Percentiles rank a stretch among this genome's conserved stretches.
Evolutionary conservation across 208 protist genomes (phyloP).

Genomic region (Strigomonas culicis): DNA sequence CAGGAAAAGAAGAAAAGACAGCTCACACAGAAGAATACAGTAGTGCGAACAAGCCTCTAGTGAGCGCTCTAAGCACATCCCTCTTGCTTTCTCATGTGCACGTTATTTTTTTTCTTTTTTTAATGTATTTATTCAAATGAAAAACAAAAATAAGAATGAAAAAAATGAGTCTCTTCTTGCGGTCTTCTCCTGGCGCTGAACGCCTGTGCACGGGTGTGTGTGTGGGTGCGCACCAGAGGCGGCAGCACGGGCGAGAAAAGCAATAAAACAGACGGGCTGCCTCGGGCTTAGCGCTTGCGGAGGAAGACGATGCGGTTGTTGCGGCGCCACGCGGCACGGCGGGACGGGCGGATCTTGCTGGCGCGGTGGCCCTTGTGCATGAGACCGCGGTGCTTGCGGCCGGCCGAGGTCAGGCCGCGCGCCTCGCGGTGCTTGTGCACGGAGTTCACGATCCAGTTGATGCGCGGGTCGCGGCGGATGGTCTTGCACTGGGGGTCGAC

Average conservation of each 20-base stretch:
- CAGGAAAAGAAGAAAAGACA: slow-evolving; percentile 3
- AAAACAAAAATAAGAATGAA: slow-evolving; percentile 10
- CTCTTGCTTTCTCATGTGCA: too few species aligned
- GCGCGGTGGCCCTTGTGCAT: slow-evolving; percentile 94
- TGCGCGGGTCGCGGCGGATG: slow-evolving; percentile 97
- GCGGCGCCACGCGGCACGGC: slow-evolving; percentile 97
- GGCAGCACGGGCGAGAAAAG: background rate
- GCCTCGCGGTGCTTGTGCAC: slow-evolving; percentile 98
- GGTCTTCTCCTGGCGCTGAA: too few species aligned
- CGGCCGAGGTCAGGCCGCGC: slow-evolving; percentile 98
- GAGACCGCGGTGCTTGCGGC: slow-evolving; percentile 95
- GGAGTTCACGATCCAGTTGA: slow-evolving; percentile 99
- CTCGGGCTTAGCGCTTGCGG: slow-evolving; percentile 88
- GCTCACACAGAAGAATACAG: slow-evolving; percentile 3
- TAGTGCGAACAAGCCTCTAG: background rate
- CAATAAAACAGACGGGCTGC: background rate
- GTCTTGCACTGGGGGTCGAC: slow-evolving; percentile 98
- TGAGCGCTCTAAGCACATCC: background rate
- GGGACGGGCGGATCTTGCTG: slow-evolving; percentile 95
- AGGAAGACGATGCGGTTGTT: slow-evolving; percentile 97
- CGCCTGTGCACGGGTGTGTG: too few species aligned
- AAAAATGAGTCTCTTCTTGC: background rate
- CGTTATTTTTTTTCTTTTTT: slow-evolving; percentile 9
- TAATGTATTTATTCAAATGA: background rate
- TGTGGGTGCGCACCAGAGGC: too few species aligned